Evolutionary conservation across 306 rosid genomes (phyloP).

Genomic region (Quercus gilva): DNA sequence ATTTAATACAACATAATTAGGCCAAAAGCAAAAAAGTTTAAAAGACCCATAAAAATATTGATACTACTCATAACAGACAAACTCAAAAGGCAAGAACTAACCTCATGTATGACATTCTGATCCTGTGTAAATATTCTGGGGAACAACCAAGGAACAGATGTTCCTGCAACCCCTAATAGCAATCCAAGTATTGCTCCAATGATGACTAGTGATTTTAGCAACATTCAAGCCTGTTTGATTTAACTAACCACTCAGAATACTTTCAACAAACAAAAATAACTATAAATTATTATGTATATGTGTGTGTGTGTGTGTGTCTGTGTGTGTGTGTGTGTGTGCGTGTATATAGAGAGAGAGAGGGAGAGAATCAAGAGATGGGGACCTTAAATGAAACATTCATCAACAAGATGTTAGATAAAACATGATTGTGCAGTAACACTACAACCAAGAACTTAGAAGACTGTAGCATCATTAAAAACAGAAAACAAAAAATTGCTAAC

Average conservation of each 20-base stretch:
- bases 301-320: too few relatives aligned
- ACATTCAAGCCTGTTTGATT: conserved; percentile 60
- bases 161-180: conserved; percentile 69
- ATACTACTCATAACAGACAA: background rate
- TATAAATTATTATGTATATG: background rate
- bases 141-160: conserved; percentile 70
- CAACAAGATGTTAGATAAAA: background rate
- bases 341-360: background rate
- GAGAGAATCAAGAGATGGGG: background rate
- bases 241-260: conserved; percentile 24
- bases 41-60: background rate
- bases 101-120: conserved; percentile 73
- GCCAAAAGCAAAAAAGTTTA: background rate
- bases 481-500: conserved; percentile 41
- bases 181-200: conserved; percentile 70
- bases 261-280: conserved; percentile 2
- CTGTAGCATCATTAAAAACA: background rate
- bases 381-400: background rate
- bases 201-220: conserved; percentile 72
- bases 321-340: too few relatives aligned
- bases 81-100: conserved; percentile 32
- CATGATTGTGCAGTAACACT: background rate
- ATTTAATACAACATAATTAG: background rate
- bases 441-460: background rate
- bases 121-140: conserved; percentile 77